Conservation (phyloP, 352 stramenopile species). For the Elongisporangium undulatum region DNA sequence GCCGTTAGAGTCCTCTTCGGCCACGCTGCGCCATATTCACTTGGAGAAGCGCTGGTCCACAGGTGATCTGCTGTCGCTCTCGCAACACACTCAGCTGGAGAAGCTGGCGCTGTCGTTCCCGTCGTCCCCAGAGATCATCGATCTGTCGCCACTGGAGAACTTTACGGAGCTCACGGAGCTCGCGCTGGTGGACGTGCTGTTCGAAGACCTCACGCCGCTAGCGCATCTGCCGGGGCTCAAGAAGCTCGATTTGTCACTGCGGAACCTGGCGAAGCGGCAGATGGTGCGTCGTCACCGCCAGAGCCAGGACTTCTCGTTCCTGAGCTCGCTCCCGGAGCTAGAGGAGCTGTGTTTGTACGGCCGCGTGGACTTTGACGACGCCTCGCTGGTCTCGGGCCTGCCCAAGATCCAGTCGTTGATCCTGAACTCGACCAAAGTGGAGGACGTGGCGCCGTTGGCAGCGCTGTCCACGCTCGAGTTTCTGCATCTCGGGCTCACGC, state of each 20-base stretch:
- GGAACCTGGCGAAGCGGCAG: slow-evolving; percentile 36
- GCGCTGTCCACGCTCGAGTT: slow-evolving; percentile 27
- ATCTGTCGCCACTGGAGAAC: slow-evolving; percentile 30
- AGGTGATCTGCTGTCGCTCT: slow-evolving; percentile 20
- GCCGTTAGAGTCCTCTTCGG: slow-evolving; percentile 15
- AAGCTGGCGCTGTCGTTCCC: slow-evolving; percentile 31
- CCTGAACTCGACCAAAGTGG: slow-evolving; percentile 50
- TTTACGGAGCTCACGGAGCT: slow-evolving; percentile 37
- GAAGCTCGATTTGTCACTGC: slow-evolving; percentile 45
- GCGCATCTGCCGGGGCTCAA: slow-evolving; percentile 34
- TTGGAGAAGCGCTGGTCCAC: slow-evolving; percentile 28
- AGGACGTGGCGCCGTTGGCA: slow-evolving; percentile 25
- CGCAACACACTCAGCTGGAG: slow-evolving; percentile 6
- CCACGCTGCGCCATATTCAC: slow-evolving; percentile 28
- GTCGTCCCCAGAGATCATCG: slow-evolving; percentile 28
- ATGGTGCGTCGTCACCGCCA: slow-evolving; percentile 29
- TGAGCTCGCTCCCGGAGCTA: slow-evolving; percentile 26
- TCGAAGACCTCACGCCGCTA: slow-evolving; percentile 40
- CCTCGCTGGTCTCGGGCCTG: slow-evolving; percentile 26
- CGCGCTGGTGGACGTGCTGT: slow-evolving; percentile 46
- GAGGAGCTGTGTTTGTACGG: slow-evolving; percentile 45
- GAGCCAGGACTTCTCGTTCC: slow-evolving; percentile 42
- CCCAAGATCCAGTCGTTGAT: slow-evolving; percentile 34
- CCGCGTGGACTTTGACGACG: slow-evolving; percentile 60
- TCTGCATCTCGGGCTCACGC: slow-evolving; percentile 49